A percentile compares a stretch with the other conserved stretches of the same genome.
Conservation (phyloP, 352 stramenopile genomes). For the Phytophthora niederhauseri region DNA sequence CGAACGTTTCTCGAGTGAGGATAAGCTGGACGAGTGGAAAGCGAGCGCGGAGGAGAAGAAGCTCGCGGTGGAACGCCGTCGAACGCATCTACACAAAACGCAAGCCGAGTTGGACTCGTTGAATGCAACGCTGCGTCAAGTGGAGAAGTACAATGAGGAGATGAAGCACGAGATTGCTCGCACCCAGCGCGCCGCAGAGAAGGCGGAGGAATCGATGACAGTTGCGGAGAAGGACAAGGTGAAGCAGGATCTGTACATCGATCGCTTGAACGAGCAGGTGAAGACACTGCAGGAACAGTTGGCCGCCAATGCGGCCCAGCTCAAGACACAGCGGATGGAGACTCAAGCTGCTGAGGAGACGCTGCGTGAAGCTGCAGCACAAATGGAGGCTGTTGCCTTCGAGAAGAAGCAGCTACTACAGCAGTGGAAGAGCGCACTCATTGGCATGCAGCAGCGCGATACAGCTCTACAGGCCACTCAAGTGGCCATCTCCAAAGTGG, state of each 20-base stretch:
- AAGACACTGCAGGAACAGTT: slow-evolving; percentile 91
- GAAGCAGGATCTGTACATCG: slow-evolving; percentile 95
- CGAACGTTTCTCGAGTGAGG: slow-evolving; percentile 70
- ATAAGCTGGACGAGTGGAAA: slow-evolving; percentile 78
- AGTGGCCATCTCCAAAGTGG: slow-evolving; percentile 77
- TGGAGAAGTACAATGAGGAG: slow-evolving; percentile 95
- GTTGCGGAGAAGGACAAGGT: slow-evolving; percentile 94
- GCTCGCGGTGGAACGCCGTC: slow-evolving; percentile 59
- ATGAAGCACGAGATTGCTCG: slow-evolving; percentile 95
- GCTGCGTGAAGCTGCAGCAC: slow-evolving; percentile 82
- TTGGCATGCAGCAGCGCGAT: slow-evolving; percentile 91
- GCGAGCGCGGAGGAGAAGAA: slow-evolving; percentile 67
- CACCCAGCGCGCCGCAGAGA: slow-evolving; percentile 92
- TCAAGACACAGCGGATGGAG: slow-evolving; percentile 87
- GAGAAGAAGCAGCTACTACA: slow-evolving; percentile 96
- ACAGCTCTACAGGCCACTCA: slow-evolving; percentile 92
- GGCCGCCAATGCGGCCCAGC: slow-evolving; percentile 72
- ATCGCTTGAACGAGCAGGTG: slow-evolving; percentile 91
- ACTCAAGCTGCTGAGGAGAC: slow-evolving; percentile 88
- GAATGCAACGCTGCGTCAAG: slow-evolving; percentile 84
- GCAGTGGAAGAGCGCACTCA: slow-evolving; percentile 96
- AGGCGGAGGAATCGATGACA: slow-evolving; percentile 93
- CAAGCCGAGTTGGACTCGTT: slow-evolving; percentile 90
- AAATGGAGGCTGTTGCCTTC: slow-evolving; percentile 94
- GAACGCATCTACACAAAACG: slow-evolving; percentile 78